These are phyloP conservation scores for Dissophora globulifera DNA, from an alignment of 192 early-diverging fungal species.

Conservation along the genomic window DNA sequence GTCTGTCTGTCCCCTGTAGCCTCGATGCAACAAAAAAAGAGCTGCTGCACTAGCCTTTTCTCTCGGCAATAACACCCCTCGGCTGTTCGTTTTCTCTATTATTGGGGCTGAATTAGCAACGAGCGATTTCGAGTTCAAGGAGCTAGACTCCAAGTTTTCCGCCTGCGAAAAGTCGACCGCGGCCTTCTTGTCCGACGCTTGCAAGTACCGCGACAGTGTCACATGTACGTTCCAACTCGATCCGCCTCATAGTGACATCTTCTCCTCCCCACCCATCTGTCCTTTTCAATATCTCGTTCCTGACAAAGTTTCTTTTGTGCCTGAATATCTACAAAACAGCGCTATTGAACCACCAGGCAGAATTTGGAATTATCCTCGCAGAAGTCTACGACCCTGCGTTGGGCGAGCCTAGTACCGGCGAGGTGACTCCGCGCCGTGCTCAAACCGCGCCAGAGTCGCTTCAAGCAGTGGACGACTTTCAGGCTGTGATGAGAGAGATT, in stretches of 20 bases:
- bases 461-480: constrained; percentile 52
- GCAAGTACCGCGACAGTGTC: constrained; percentile 52
- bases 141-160: constrained; percentile 36
- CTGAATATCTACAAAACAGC: too few relatives aligned
- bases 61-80: not conserved
- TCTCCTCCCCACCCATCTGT: too few relatives aligned
- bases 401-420: constrained; percentile 31
- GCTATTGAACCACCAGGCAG: constrained; percentile 51
- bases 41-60: too few relatives aligned
- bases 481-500: constrained; percentile 45
- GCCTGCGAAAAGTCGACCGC: constrained; percentile 45
- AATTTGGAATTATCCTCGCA: constrained; percentile 48
- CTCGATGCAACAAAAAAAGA: not conserved
- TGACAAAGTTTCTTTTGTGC: too few relatives aligned
- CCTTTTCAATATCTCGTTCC: too few relatives aligned
- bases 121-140: constrained; percentile 46
- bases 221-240: constrained; percentile 18
- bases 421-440: constrained; percentile 41
- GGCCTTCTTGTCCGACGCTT: constrained; percentile 16
- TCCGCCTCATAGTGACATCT: too few relatives aligned
- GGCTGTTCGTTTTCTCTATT: not conserved
- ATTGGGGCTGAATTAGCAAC: constrained; percentile 20
- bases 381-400: constrained; percentile 51
- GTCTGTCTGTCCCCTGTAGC: not conserved
- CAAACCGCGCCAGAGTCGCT: constrained; percentile 51